A percentile compares a stretch with the other conserved stretches of the same genome.
Evolutionary conservation across 345 rosid genomes (phyloP).

Genomic region (Mangifera indica): DNA sequence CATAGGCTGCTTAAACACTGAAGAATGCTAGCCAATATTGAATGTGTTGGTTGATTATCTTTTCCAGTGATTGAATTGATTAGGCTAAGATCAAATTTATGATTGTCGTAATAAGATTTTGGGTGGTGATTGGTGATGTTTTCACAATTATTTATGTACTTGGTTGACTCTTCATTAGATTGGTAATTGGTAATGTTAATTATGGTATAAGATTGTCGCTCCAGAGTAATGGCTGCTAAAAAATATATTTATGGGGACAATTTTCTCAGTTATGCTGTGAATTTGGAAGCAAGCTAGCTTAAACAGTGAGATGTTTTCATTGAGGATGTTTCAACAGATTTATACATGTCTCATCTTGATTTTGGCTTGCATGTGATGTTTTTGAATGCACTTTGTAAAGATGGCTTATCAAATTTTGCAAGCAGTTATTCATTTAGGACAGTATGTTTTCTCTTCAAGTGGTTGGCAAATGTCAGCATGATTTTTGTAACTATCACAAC

Average conservation of each 20-base stretch:
- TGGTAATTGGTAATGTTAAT: not conserved
- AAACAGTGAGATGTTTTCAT: constrained; percentile 1
- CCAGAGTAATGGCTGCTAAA: not conserved
- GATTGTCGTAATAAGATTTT: not conserved
- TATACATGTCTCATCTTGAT: not conserved
- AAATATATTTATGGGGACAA: not conserved
- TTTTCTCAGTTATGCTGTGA: not conserved
- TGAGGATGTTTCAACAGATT: not conserved
- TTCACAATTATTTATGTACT: not conserved
- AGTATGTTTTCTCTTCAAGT: not conserved
- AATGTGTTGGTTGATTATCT: not conserved
- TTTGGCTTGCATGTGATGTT: not conserved
- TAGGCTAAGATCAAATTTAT: constrained; percentile 1
- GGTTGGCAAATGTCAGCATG: not conserved
- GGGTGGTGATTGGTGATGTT: not conserved
- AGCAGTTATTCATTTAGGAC: not conserved
- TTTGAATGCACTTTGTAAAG: not conserved
- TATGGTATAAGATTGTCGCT: not conserved
- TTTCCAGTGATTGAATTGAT: not conserved
- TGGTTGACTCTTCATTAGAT: not conserved
- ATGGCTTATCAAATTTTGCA: not conserved
- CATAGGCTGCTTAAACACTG: constrained; percentile 5
- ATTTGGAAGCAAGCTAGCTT: not conserved
- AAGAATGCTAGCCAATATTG: not conserved
- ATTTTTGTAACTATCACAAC: not conserved